Conservation (phyloP, 495 filamentous ascomycete species). For the Cairneyella variabilis region DNA sequence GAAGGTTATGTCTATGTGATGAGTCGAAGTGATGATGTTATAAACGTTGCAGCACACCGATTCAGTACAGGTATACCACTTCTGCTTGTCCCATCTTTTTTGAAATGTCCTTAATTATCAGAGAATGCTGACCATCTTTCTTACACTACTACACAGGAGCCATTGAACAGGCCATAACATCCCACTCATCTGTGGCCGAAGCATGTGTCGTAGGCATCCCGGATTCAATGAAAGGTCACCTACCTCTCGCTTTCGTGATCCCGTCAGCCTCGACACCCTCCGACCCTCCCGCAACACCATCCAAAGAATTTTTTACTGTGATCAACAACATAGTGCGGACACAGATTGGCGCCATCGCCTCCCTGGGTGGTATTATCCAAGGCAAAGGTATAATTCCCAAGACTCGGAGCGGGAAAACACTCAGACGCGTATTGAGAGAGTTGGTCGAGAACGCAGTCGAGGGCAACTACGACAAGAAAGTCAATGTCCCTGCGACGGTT, state of each 20-base stretch:
- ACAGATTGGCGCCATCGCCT: slow-evolving; percentile 85
- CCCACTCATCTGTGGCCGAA: slow-evolving; percentile 73
- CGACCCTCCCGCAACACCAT: slow-evolving; percentile 43
- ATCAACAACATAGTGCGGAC: slow-evolving; percentile 67
- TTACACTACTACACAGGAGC: slow-evolving; percentile 59
- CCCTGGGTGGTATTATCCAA: slow-evolving; percentile 77
- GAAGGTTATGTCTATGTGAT: slow-evolving; percentile 85
- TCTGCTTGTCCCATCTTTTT: too few species aligned
- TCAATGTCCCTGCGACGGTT: slow-evolving; percentile 49
- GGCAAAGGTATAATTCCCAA: slow-evolving; percentile 89
- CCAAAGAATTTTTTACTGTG: slow-evolving; percentile 42
- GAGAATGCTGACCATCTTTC: too few species aligned
- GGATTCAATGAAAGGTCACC: slow-evolving; percentile 79
- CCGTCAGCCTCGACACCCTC: slow-evolving; percentile 45
- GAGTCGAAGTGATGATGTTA: slow-evolving; percentile 84
- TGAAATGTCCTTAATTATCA: not conserved
- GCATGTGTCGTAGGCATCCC: slow-evolving; percentile 83
- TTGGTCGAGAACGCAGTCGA: slow-evolving; percentile 65
- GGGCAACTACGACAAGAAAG: slow-evolving; percentile 44
- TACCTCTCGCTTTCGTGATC: slow-evolving; percentile 88
- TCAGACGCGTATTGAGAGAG: slow-evolving; percentile 75
- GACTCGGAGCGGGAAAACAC: slow-evolving; percentile 83
- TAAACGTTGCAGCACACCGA: slow-evolving; percentile 91
- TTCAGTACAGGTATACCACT: slow-evolving; percentile 78
- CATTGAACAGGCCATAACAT: slow-evolving; percentile 86